Conservation (phyloP, 2,329 filamentous ascomycete species). For the Phialophora chinensis region DNA sequence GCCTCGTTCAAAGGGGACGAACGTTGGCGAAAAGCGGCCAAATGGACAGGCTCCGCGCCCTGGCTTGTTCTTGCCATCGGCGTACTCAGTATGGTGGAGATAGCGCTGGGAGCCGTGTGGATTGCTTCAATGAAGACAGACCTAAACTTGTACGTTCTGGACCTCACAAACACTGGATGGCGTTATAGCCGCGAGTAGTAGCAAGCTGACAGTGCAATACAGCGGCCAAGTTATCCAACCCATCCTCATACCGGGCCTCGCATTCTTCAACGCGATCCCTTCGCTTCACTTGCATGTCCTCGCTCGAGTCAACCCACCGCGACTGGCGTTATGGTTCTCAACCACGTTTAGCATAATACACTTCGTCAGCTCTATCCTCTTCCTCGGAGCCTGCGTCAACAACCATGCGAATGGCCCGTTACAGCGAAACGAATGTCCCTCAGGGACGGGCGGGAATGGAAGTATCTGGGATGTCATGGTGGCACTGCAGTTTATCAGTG, state of each 20-base stretch:
- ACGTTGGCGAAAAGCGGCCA: constrained; percentile 32
- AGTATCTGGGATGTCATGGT: constrained; percentile 37
- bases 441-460: constrained; percentile 23
- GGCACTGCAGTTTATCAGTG: constrained; percentile 35
- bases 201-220: constrained; percentile 2
- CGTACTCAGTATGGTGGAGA: constrained; percentile 36
- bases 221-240: constrained; percentile 38
- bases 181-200: neutral
- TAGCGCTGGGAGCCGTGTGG: constrained; percentile 37
- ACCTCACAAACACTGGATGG: neutral
- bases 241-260: constrained; percentile 36
- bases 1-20: constrained; percentile 37
- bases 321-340: constrained; percentile 37
- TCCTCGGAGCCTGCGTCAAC: constrained; percentile 31
- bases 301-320: constrained; percentile 35
- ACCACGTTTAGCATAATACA: constrained; percentile 27
- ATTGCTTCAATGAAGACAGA: constrained; percentile 33
- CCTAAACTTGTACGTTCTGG: constrained; percentile 33
- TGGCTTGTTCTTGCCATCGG: constrained; percentile 32
- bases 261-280: constrained; percentile 40
- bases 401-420: constrained; percentile 22
- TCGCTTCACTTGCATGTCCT: constrained; percentile 38
- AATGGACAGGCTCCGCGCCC: constrained; percentile 35
- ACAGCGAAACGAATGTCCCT: constrained; percentile 36
- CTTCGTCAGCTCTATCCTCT: constrained; percentile 34